Evolutionary conservation across 768 basidiomycete species (phyloP), one percentile per base, ranked within the genome.

Genomic region (Phanerochaete carnosa): DNA sequence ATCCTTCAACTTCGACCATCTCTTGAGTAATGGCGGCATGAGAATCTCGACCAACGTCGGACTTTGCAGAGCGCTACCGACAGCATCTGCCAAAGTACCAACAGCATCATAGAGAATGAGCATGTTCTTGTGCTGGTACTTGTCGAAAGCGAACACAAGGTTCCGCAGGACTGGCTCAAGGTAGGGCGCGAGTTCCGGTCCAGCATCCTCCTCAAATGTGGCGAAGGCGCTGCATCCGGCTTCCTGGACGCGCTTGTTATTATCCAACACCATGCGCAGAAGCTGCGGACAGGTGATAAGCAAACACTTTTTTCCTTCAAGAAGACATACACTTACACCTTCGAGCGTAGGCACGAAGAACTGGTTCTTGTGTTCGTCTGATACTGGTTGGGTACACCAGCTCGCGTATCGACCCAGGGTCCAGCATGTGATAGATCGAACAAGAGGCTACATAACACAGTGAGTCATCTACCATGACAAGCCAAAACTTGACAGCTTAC

Each of bases 81-180:
- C 97, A 3, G 95, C 94, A 70, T 99, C 97, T 7, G 97, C 97
- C 37, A 99, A 80, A 0, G 97, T 99, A 7, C 97, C 97, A 49
- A 99, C 90, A n/a, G 97, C 97, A 68, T 99, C 97, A 70, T 98
- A 98, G 32, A 99, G 77, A 62, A 98, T 99, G 65, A 99, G 83
- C 84, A 98, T 89, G 72, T 99, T 99, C 83, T 98, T 98, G 75
- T 97, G 95, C 71, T 99, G 97, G 74, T 99, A 99, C 76, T 97
- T 98, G 59, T 92, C 86, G 74, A 98, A 99, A 1, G 97, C 97
- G 64, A 93, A 87, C 37, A 98, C 95, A 56, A 99, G 81, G 74
- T 98, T 98, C 57, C 91, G 88, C 60, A 99, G 79, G 56, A 99
- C 92, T 3, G 95, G 95, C 68, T 96, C 95, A 16, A 98, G 87